phyloP scores from a whole-genome alignment of 2,329 filamentous ascomycete species.

The Ophiocordyceps robertsii region DNA sequence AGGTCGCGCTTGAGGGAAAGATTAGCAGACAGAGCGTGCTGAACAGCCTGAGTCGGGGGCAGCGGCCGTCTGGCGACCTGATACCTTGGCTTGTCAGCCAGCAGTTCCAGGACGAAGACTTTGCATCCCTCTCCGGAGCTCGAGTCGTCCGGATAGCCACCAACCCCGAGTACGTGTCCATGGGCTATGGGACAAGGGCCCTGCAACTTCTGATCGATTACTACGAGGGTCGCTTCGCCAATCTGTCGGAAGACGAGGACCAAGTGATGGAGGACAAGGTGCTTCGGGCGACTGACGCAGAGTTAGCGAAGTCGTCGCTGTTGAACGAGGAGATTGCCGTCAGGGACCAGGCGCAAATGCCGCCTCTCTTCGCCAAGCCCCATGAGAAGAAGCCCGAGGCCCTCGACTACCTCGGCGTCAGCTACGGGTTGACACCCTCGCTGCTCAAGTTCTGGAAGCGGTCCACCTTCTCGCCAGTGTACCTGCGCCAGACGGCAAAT shows the following conservation, averaged over 20 bases:
- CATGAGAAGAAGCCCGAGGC: slow-evolving; percentile 66
- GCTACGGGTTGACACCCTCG: slow-evolving; percentile 75
- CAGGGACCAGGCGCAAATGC: slow-evolving; percentile 81
- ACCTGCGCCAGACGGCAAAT: slow-evolving; percentile 88
- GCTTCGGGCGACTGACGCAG: slow-evolving; percentile 67
- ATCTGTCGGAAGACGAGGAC: slow-evolving; percentile 58
- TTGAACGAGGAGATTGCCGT: slow-evolving; percentile 82
- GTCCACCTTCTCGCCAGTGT: slow-evolving; percentile 73
- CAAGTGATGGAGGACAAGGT: slow-evolving; percentile 46
- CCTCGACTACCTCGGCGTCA: slow-evolving; percentile 90
- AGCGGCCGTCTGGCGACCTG: slow-evolving; percentile 79
- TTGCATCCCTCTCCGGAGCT: slow-evolving; percentile 83
- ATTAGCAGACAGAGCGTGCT: slow-evolving; percentile 90
- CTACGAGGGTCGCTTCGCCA: slow-evolving; percentile 87
- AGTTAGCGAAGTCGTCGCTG: slow-evolving; percentile 62
- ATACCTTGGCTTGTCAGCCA: slow-evolving; percentile 97
- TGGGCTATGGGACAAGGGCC: slow-evolving; percentile 89
- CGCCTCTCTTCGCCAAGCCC: slow-evolving; percentile 81
- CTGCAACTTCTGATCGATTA: slow-evolving; percentile 80
- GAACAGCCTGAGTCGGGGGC: slow-evolving; percentile 77
- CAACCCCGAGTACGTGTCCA: slow-evolving; percentile 80
- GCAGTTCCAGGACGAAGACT: slow-evolving; percentile 96
- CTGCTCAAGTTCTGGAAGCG: slow-evolving; percentile 98
- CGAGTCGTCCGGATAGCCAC: slow-evolving; percentile 90
- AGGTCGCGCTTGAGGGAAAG: slow-evolving; percentile 85